Percentiles rank a stretch among this genome's conserved stretches.
phyloP scores from a whole-genome alignment of 257 asterid genomes.

The Thymus mandschuricus region DNA sequence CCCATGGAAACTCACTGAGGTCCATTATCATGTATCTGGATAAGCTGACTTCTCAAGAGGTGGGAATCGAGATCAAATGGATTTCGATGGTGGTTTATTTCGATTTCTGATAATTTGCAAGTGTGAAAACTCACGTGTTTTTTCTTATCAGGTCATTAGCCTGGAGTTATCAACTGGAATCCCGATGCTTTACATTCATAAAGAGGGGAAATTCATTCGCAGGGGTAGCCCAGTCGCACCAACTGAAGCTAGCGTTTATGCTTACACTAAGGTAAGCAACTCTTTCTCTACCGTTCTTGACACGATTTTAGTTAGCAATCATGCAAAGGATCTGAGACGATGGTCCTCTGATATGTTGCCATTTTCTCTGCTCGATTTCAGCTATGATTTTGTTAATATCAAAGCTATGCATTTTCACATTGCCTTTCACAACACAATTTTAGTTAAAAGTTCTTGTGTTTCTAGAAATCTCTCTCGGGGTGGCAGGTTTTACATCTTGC shows the following conservation, averaged over 20 bases:
- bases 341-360: not conserved
- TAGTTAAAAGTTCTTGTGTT: not conserved
- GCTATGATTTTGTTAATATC: not conserved
- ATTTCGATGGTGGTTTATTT: not conserved
- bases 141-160: slow-evolving; percentile 75
- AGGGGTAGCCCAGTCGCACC: slow-evolving; percentile 98
- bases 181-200: slow-evolving; percentile 95
- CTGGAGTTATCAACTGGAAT: slow-evolving; percentile 96
- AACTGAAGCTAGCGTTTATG: slow-evolving; percentile 85
- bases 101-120: slow-evolving; percentile 4
- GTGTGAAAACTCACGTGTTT: not conserved
- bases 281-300: slow-evolving; percentile 8
- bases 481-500: not conserved
- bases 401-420: not conserved
- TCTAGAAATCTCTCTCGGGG: not conserved
- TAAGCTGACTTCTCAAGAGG: slow-evolving; percentile 96
- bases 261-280: slow-evolving; percentile 85
- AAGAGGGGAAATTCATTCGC: slow-evolving; percentile 83
- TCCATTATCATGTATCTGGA: slow-evolving; percentile 97
- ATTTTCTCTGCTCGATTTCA: not conserved
- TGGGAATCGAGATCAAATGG: slow-evolving; percentile 32
- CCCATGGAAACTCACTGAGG: slow-evolving; percentile 97
- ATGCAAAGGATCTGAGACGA: slow-evolving; percentile 1
- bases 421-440: not conserved
- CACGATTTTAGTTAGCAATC: not conserved